phyloP scores from a whole-genome alignment of 1,139 yeast species.

The Candida neerlandica region DNA sequence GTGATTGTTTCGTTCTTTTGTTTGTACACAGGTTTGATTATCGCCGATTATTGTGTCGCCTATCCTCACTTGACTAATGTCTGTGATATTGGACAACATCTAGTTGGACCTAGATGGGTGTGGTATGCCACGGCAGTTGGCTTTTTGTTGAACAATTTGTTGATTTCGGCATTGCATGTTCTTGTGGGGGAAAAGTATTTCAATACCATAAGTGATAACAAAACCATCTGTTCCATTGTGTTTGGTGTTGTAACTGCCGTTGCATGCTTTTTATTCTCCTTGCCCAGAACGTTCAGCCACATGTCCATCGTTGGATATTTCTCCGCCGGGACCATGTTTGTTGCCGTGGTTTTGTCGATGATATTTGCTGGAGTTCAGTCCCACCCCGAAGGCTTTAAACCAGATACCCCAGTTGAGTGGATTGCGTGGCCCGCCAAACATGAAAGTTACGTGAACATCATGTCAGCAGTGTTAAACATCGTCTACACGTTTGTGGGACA shows the following conservation, averaged over 20 bases:
- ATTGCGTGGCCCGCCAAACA: slow-evolving; percentile 55
- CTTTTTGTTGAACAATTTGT: slow-evolving; percentile 55
- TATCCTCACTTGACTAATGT: slow-evolving; percentile 55
- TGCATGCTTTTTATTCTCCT: slow-evolving; percentile 50
- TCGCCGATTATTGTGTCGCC: slow-evolving; percentile 56
- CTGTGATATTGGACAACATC: slow-evolving; percentile 61
- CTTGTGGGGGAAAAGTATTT: slow-evolving; percentile 61
- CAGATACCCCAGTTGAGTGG: slow-evolving; percentile 41
- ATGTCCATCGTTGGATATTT: slow-evolving; percentile 53
- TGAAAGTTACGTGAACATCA: slow-evolving; percentile 54
- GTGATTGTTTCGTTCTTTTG: slow-evolving; percentile 52
- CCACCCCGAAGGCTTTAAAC: slow-evolving; percentile 47
- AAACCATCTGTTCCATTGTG: slow-evolving; percentile 53
- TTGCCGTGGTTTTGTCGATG: slow-evolving; percentile 56
- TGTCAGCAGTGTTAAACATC: slow-evolving; percentile 60
- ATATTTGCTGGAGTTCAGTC: slow-evolving; percentile 55
- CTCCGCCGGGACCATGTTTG: slow-evolving; percentile 58
- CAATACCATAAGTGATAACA: slow-evolving; percentile 53
- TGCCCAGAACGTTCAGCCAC: slow-evolving; percentile 59
- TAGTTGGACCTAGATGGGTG: slow-evolving; percentile 54
- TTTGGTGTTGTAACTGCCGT: slow-evolving; percentile 50
- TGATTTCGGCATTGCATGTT: slow-evolving; percentile 62
- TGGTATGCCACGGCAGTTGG: slow-evolving; percentile 62
- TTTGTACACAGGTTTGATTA: slow-evolving; percentile 55
- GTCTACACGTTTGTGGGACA: slow-evolving; percentile 67